phyloP scores from a whole-genome alignment of 495 filamentous ascomycete genomes.

The Letharia columbiana region DNA sequence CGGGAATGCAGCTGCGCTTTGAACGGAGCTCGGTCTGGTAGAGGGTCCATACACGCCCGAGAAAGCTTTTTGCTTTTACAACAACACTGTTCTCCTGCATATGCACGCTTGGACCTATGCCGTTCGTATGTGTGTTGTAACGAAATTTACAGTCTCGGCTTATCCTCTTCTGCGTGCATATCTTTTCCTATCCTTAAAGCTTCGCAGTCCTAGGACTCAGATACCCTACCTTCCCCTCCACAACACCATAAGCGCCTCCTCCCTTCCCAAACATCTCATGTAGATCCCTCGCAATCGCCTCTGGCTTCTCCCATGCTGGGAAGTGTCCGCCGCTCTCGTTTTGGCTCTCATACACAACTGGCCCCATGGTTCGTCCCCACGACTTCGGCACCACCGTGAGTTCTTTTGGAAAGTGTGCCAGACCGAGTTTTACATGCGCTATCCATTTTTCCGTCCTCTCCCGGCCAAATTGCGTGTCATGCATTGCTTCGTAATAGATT shows the following conservation, averaged over 20 bases:
- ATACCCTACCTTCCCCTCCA: conserved; percentile 31
- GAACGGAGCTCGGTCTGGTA: too few relatives aligned
- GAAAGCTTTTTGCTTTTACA: too few relatives aligned
- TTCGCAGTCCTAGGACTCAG: conserved; percentile 8
- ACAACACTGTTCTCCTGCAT: too few relatives aligned
- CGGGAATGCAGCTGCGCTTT: too few relatives aligned
- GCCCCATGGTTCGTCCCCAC: conserved; percentile 45
- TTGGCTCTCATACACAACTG: conserved; percentile 44
- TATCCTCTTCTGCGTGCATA: not conserved
- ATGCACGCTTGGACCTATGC: too few relatives aligned
- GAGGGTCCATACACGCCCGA: too few relatives aligned
- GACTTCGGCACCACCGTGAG: conserved; percentile 39
- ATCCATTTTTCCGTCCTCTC: conserved; percentile 28
- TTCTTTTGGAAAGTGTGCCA: conserved; percentile 47
- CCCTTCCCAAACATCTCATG: conserved; percentile 45
- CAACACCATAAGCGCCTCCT: conserved; percentile 32
- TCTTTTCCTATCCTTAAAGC: not conserved
- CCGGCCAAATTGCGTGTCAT: conserved; percentile 23
- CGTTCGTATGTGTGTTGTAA: too few relatives aligned
- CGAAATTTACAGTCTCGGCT: not conserved
- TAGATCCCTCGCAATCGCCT: conserved; percentile 46
- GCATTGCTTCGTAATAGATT: conserved; percentile 52
- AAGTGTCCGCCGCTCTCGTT: conserved; percentile 55
- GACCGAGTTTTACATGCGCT: conserved; percentile 43
- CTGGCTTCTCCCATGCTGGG: conserved; percentile 49